A percentile compares a stretch with the other conserved stretches of the same genome.
These are phyloP conservation scores for Grosmannia penicillata DNA, from an alignment of 2,329 filamentous ascomycete species.

Conservation along the genomic window DNA sequence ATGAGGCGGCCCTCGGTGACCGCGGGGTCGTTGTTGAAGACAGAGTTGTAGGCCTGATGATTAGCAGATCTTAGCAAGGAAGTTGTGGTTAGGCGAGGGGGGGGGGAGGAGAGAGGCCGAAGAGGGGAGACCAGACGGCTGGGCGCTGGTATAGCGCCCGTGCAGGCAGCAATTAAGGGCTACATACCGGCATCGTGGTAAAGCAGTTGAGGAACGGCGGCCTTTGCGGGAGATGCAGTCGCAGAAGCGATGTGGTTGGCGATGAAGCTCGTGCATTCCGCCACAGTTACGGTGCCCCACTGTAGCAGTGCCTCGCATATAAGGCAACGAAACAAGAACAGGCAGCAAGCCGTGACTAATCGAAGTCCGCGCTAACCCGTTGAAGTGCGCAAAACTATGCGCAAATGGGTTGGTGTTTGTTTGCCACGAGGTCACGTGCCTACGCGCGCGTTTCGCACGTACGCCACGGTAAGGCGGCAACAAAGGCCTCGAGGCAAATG, in stretches of 20 bases:
- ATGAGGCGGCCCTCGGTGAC: constrained; percentile 37
- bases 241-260: too few species aligned
- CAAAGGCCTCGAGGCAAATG: too few species aligned
- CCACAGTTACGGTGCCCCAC: too few species aligned
- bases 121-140: background rate
- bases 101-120: background rate
- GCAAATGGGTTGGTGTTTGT: too few species aligned
- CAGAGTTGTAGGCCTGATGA: constrained; percentile 83
- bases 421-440: constrained; percentile 2
- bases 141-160: too few species aligned
- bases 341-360: constrained; percentile 2
- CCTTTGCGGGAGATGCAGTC: too few species aligned
- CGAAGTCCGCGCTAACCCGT: too few species aligned
- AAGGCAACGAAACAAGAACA: background rate
- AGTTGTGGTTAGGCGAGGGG: background rate
- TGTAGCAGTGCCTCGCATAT: background rate
- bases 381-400: too few species aligned
- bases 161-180: too few species aligned
- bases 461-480: too few species aligned
- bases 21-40: constrained; percentile 71
- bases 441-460: constrained; percentile 6
- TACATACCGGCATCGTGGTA: constrained; percentile 3
- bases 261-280: too few species aligned
- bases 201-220: too few species aligned
- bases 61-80: constrained; percentile 1